Evolutionary conservation across 345 rosid species (phyloP), one percentile per base, ranked within the genome.

Genomic region (Nephelium lappaceum): DNA sequence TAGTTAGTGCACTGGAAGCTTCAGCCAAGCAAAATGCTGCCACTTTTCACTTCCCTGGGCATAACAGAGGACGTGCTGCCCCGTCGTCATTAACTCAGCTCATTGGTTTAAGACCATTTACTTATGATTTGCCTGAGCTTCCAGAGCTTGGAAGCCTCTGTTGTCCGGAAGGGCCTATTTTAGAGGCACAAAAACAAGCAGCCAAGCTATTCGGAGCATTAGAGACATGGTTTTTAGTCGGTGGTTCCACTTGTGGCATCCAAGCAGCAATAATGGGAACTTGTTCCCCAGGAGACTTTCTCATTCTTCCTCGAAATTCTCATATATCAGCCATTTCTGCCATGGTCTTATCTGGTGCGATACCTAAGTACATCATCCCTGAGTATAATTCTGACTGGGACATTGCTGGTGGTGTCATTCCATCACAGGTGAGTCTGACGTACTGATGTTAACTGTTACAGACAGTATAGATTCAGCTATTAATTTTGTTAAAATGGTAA

Each of bases 21-120:
- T 79, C 88, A 27, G 92, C 93, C 4, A 69, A 80, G 72, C 77
- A 78, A 81, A 82, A 84, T 74, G 92, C 76, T 36, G 89, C 87
- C 23, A 84, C 86, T 71, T 90, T 90, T 78, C 93, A 88, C 77
- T 90, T 90, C 75, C 93, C 92, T 25, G 93, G 93, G 45, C 93
- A 90, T 80, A 90, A 90, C 68, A 86, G 93, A 78, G 93, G 93
- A 1, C 83, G 70, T 25, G 93, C 90, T 5, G 89, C 90, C 12
- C 93, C 93, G 31, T 69, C 87, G 62, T 87, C 89, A 4, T 78
- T 88, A 43, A 75, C 83, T 31, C 79, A 80, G 45, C 84, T 90
- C 19, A 88, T 90, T 66, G 93, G 93, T 55, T 51, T 72, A n/a
- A 62, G 78, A 45, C 88, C 91, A 11, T 90, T 87, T 77, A 41